These are phyloP conservation scores for Henningerozyma blattae DNA, from an alignment of 805 yeast species.

Conservation along the genomic window DNA sequence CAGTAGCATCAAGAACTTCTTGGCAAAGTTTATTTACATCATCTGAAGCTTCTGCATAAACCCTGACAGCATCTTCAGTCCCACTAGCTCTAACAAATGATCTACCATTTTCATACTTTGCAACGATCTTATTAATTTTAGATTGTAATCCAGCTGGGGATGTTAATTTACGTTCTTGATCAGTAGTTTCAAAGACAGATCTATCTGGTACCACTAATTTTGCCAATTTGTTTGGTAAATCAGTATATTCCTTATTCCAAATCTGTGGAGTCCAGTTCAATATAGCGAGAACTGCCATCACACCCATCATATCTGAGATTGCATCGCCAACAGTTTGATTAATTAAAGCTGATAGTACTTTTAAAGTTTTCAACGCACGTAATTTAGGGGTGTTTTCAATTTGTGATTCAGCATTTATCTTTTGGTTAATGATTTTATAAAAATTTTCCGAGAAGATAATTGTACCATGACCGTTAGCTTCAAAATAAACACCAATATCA, in stretches of 20 bases:
- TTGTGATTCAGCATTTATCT: slow-evolving; percentile 17
- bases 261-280: slow-evolving; percentile 46
- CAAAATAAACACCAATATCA: slow-evolving; percentile 91
- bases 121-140: slow-evolving; percentile 54
- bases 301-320: slow-evolving; percentile 77
- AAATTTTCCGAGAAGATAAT: slow-evolving; percentile 62
- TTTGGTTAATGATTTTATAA: slow-evolving; percentile 21
- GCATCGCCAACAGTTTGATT: slow-evolving; percentile 99
- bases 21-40: neutral
- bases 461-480: slow-evolving; percentile 99
- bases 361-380: slow-evolving; percentile 42
- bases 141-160: slow-evolving; percentile 71
- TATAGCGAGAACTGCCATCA: slow-evolving; percentile 49
- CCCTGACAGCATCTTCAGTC: slow-evolving; percentile 94
- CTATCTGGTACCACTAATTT: slow-evolving; percentile 82
- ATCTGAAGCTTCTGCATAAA: slow-evolving; percentile 77
- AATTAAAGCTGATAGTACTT: slow-evolving; percentile 55
- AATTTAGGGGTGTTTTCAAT: too few relatives aligned
- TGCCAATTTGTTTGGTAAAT: slow-evolving; percentile 74
- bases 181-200: slow-evolving; percentile 64
- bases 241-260: slow-evolving; percentile 72
- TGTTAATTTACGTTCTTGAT: slow-evolving; percentile 76
- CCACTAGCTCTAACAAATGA: slow-evolving; percentile 96
- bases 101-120: slow-evolving; percentile 48
- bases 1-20: neutral